These are phyloP conservation scores for Gynostemma pentaphyllum DNA, from an alignment of 306 rosid species.

Conservation along the genomic window DNA sequence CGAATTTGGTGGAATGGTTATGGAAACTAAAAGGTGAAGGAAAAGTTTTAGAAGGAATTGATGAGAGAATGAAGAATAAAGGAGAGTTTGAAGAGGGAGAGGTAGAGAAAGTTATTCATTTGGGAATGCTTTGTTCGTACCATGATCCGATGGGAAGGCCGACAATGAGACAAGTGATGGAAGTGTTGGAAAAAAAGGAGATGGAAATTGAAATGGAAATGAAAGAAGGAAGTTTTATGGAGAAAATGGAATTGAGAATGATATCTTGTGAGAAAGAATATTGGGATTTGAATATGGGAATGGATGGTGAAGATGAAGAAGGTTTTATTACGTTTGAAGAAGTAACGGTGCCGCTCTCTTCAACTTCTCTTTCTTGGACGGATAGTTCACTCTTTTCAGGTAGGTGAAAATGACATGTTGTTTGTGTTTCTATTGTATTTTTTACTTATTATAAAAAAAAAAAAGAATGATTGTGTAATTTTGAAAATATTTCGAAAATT, in stretches of 20 bases:
- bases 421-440: too few species aligned
- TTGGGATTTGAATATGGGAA: too few species aligned
- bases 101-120: constrained; percentile 39
- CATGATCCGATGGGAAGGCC: constrained; percentile 64
- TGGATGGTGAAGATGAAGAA: too few species aligned
- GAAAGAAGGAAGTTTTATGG: constrained; percentile 41
- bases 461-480: too few species aligned
- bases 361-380: constrained; percentile 46
- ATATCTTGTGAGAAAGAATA: constrained; percentile 33
- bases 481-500: too few species aligned
- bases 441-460: too few species aligned
- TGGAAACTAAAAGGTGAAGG: constrained; percentile 44
- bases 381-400: too few species aligned
- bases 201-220: constrained; percentile 25
- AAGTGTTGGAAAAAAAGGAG: constrained; percentile 52
- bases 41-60: constrained; percentile 32
- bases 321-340: too few species aligned
- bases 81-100: constrained; percentile 36
- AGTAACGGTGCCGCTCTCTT: constrained; percentile 31
- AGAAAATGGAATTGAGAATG: too few species aligned
- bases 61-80: constrained; percentile 32
- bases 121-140: constrained; percentile 72
- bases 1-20: constrained; percentile 45
- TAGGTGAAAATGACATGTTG: too few species aligned
- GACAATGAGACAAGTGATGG: constrained; percentile 60